Evolutionary conservation across 345 rosid species (phyloP), one percentile per base, ranked within the genome.

Genomic region (Euphorbia peplus): DNA sequence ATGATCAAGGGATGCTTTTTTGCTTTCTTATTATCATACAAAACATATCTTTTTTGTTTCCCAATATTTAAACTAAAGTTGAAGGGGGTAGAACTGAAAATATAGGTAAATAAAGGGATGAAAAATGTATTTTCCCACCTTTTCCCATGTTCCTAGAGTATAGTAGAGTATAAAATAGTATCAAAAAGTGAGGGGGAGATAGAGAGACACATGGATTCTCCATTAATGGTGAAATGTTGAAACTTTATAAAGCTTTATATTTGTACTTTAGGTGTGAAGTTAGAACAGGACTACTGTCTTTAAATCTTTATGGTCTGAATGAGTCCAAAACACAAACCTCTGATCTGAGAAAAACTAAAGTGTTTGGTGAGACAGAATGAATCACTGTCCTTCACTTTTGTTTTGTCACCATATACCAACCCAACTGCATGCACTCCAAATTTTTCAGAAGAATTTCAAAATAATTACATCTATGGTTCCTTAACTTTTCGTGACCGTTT

Each of bases 311-410:
- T 57, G 63, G 75, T 67, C 56, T 65, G 67, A 77, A 77, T 68
- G 68, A 75, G 70, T 69, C 77, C 78, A 79, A 76, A 76, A 73
- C 60, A 61, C n/a, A n/a, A n/a, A 3, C 21, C 73, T 68, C 73
- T 68, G 72, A 67, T 2, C 3, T 2, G 4, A 32, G 4, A 32
- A 60, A 81, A 71, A 64, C 62, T 76, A 70, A 81, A 75, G 77
- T 44, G 57, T 69, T 75, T 75, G 65, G 69, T 66, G 70, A 73
- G 80, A 75, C 83, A 74, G 70, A 73, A 70, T 65, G 81, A 73
- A 73, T 75, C 82, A 61, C 70, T 73, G 74, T 76, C 76, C 70
- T 66, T 67, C 4, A 3, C 14, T 29, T 14, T 44, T 15, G 1
- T 13, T 8, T 42, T 42, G 15, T 44, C 32, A 70, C 60, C n/a